These are phyloP conservation scores for Saccharomyces kudriavzevii DNA, from an alignment of 805 yeast genomes.

Conservation along the genomic window DNA sequence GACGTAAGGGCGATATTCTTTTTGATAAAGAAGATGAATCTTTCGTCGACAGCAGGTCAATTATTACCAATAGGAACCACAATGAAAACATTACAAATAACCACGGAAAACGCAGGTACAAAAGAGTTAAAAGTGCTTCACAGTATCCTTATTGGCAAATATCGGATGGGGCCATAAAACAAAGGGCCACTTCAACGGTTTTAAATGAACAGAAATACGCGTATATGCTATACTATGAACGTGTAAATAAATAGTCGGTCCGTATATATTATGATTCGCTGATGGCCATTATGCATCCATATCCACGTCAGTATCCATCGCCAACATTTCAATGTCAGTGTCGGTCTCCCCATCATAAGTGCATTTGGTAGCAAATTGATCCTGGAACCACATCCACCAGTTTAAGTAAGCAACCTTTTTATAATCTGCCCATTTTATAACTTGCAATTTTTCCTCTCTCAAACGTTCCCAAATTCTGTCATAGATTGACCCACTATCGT, in stretches of 20 bases:
- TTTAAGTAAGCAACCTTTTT: slow-evolving; percentile 11
- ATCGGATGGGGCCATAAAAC: slow-evolving; percentile 66
- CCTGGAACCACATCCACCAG: slow-evolving; percentile 30
- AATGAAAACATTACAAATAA: not conserved
- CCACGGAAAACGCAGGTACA: slow-evolving; percentile 23
- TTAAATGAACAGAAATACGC: slow-evolving; percentile 66
- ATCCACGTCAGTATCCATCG: slow-evolving; percentile 11
- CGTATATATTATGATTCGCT: not conserved
- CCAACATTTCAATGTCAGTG: slow-evolving; percentile 1
- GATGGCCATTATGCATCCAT: slow-evolving; percentile 4
- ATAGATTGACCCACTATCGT: slow-evolving; percentile 13
- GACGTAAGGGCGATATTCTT: slow-evolving; percentile 51
- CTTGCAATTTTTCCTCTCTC: slow-evolving; percentile 19
- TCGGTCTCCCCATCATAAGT: slow-evolving; percentile 2
- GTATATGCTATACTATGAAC: slow-evolving; percentile 78
- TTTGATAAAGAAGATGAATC: not conserved
- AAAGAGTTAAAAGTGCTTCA: slow-evolving; percentile 46
- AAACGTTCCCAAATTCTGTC: slow-evolving; percentile 21
- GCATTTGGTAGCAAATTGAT: slow-evolving; percentile 1
- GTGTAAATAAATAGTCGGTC: slow-evolving; percentile 18
- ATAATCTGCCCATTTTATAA: slow-evolving; percentile 25
- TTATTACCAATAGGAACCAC: not conserved
- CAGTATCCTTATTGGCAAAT: slow-evolving; percentile 76
- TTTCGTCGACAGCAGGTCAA: not conserved
- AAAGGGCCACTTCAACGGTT: slow-evolving; percentile 50